Percentiles rank a stretch among this genome's conserved stretches.
Conservation (phyloP, 2,329 filamentous ascomycete species). For the Sphaceloma murrayae region DNA sequence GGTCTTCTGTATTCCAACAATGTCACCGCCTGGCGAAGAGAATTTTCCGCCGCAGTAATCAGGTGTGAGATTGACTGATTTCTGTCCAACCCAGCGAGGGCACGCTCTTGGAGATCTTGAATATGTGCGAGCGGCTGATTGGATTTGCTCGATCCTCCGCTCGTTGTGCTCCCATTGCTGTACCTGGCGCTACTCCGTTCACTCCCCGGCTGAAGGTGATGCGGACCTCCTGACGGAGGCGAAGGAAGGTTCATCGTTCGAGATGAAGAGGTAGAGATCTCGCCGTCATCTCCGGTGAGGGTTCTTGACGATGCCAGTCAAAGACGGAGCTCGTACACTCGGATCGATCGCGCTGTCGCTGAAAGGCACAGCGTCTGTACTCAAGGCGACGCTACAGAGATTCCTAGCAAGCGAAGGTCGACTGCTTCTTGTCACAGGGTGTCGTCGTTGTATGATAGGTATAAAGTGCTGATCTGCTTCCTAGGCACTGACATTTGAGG, state of each 20-base stretch:
- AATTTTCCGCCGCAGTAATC: slow-evolving; percentile 33
- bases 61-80: slow-evolving; percentile 27
- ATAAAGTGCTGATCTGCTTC: background rate
- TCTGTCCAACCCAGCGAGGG: slow-evolving; percentile 29
- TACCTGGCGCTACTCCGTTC: slow-evolving; percentile 13
- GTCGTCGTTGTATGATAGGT: too few relatives aligned
- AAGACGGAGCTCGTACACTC: background rate
- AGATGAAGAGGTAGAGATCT: background rate
- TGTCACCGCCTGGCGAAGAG: slow-evolving; percentile 46
- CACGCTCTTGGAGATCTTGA: slow-evolving; percentile 35
- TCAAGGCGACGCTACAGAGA: too few relatives aligned
- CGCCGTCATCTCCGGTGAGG: slow-evolving; percentile 9
- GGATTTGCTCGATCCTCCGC: slow-evolving; percentile 8
- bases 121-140: slow-evolving; percentile 30
- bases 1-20: slow-evolving; percentile 54
- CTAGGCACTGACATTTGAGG: slow-evolving; percentile 11
- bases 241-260: slow-evolving; percentile 14
- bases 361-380: too few relatives aligned
- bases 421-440: too few relatives aligned
- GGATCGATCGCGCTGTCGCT: background rate
- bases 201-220: slow-evolving; percentile 6
- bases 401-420: too few relatives aligned
- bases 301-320: background rate
- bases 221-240: slow-evolving; percentile 14
- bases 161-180: slow-evolving; percentile 20